Evolutionary conservation across 805 yeast species (phyloP), one percentile per base, ranked within the genome.

Genomic region (Metschnikowia vanudenii): DNA sequence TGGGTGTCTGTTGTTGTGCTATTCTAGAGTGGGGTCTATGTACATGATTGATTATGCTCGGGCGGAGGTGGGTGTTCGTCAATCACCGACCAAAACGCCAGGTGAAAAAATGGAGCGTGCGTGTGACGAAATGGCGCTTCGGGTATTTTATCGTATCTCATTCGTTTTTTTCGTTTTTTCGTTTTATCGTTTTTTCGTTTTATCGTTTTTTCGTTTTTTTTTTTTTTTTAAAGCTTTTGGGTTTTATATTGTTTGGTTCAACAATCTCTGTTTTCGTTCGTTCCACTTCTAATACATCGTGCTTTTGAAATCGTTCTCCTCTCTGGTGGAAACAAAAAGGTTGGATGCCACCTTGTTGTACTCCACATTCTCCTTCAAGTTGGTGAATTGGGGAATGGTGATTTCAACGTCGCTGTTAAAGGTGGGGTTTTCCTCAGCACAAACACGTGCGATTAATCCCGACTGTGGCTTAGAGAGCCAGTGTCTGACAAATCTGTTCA

Each of bases 391-490:
- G 2, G 70, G 70, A 29, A 57, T 50, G 11, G 26, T 38, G 11
- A 65, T 39, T 13, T 56, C 58, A 11, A 61, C 54, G 24, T 44
- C 58, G 17, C 47, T 30, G 16, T 47, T 30, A 19, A 55, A 58
- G 4, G 45, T 39, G 1, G 60, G 55, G 38, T 55, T 46, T 10
- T 54, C 51, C 22, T 58, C 67, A 7, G 39, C 24, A 20, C 65
- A 55, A 9, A 65, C 55, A 45, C 60, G 55, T 12, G 56, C 54
- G 34, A 68, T 49, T 5, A 50, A 55, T 24, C 37, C 38, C 33
- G 52, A 52, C 40, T 59, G 59, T 19, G 57, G 65, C 11, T 62
- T 65, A 41, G 58, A 59, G 48, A 57, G 43, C 71, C 74, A 68
- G 42, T 58, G 52, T 41, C 59, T 61, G 28, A 62, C 58, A 41